Base-by-base conservation (phyloP, 163 green algal species). In the Scenedesmus sp. region DNA sequence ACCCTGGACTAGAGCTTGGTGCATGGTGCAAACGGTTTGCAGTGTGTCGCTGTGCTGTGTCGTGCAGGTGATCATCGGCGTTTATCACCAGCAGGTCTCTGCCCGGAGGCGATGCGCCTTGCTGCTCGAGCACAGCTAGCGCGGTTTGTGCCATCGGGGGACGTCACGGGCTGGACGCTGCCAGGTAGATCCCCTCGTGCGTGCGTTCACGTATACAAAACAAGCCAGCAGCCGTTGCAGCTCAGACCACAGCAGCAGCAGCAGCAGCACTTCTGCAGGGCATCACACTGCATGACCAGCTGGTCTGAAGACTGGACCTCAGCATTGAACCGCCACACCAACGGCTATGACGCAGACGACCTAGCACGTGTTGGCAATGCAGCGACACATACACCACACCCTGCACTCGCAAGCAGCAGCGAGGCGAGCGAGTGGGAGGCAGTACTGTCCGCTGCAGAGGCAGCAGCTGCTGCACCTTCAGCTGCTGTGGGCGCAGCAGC, bases 351-450 rank as follows among this genome's bases (percentile, higher is more conserved):
- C 68, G 42, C 2, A 10, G 15, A 40, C 26, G 15, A 26, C 26
- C 15, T 43, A 59, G 18, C 43, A 73, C n/a, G 37, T 43, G 35
- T 44, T n/a, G 30, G 6, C 16, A 37, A 1, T 61, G 33, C 51
- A 24, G 46, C 61, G 13, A 51, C 82, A 35, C 33, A 61, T 40
- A 78, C 53, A 12, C 82, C 82, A 35, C 82, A 87, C 53, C 82
- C 82, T 53, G 82, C 51, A 56, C 35, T 15, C 40, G 82, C 82
- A 40, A 79, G 51, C 37, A 53, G 35, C 68, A 42, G 33, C 18
- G 82, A 87, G 61, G 26, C 49, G 20, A 35, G 35, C 44, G 82
- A 87, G n/a, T 87, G 82, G 82, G 82, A 87, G 33, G 82, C 51
- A 40, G 82, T 87, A 10, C 53, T 87, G 53, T 37, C 35, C 9